Evolutionary conservation across 2,329 filamentous ascomycete genomes (phyloP).

Genomic region (Verticillium longisporum): DNA sequence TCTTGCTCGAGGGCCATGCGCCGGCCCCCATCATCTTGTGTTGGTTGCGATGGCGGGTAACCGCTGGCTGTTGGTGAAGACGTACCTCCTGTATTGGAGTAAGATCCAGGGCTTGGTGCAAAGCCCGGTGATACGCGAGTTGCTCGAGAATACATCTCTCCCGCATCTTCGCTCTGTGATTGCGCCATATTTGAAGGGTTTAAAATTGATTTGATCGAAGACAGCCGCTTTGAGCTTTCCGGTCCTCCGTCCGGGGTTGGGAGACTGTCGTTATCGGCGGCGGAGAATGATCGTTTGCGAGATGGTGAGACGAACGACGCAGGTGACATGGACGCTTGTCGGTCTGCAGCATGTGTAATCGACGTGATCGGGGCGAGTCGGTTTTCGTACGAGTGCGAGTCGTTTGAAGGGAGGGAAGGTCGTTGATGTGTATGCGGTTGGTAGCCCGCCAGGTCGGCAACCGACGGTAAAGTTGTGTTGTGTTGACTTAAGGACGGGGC

Average conservation of each 20-base stretch:
- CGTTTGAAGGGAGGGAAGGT: constrained; percentile 25
- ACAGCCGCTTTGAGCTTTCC: constrained; percentile 54
- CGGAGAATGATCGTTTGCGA: constrained; percentile 63
- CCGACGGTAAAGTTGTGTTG: constrained; percentile 20
- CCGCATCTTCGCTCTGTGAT: constrained; percentile 25
- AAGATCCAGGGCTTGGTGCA: constrained; percentile 32
- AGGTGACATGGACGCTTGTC: constrained; percentile 52
- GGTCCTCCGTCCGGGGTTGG: constrained; percentile 28
- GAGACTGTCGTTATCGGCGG: constrained; percentile 44
- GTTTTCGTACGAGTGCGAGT: constrained; percentile 47
- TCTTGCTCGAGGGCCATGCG: constrained; percentile 62
- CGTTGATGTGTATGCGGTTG: constrained; percentile 36
- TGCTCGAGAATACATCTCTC: constrained; percentile 31
- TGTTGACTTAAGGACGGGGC: constrained; percentile 34
- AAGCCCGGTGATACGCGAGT: constrained; percentile 36
- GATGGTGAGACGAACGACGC: constrained; percentile 52
- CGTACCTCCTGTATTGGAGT: constrained; percentile 20
- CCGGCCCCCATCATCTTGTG: constrained; percentile 38
- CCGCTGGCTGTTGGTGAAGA: constrained; percentile 18
- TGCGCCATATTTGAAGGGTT: constrained; percentile 41
- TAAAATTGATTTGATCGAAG: constrained; percentile 69
- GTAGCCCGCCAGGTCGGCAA: constrained; percentile 42
- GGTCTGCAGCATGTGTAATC: constrained; percentile 35
- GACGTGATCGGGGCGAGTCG: constrained; percentile 49
- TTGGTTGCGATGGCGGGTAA: constrained; percentile 17